Base-by-base conservation (phyloP, 495 filamentous ascomycete species). In the Antarctomyces pellizariae region DNA sequence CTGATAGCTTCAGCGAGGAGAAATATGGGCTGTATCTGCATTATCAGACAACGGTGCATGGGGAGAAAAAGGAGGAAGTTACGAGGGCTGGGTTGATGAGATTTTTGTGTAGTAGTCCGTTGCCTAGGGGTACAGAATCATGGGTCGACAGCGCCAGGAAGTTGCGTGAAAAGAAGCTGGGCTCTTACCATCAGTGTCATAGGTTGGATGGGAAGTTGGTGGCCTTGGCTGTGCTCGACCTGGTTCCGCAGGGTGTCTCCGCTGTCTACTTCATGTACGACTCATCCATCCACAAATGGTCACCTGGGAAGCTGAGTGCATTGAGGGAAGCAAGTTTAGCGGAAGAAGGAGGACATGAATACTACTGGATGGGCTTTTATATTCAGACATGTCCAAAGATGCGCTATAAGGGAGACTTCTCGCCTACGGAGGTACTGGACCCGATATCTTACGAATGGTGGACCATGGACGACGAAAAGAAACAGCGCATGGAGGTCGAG, bases 181-280 rank as follows among this genome's bases (percentile, higher is more conserved):
- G 86, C 5, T 84, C 76, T n/a, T 93, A 68, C 49, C 86, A 97
- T 43, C 83, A 92, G 46, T 86, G 77, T 51, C 92, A 97, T 48
- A 65, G 86, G 16, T 53, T 97, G 13, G 82, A 93, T 47, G 86
- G 82, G 10, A 60, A 69, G 28, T 60, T 97, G 18, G 67, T 95
- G 18, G 86, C 86, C 9, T 62, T 97, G 29, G 75, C 73, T 2
- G 80, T 95, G 6, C 51, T 97, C 17, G 86, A 97, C 44, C 50
- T 95, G 5, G 57, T 93, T 15, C 86, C 84, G 0, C 56, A 75
- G 30, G 71, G 68, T 31, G 78, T 97, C 16, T 93, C 83, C 49
- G 78, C 75, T 11, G 86, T 95, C 18, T 97, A 97, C 46, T 76
- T 93, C 42, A 64, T 92, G 52, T 86, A 97, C 43, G 75, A 92